Conservation (phyloP, 495 filamentous ascomycete genomes). For the Penicillium desertorum region DNA sequence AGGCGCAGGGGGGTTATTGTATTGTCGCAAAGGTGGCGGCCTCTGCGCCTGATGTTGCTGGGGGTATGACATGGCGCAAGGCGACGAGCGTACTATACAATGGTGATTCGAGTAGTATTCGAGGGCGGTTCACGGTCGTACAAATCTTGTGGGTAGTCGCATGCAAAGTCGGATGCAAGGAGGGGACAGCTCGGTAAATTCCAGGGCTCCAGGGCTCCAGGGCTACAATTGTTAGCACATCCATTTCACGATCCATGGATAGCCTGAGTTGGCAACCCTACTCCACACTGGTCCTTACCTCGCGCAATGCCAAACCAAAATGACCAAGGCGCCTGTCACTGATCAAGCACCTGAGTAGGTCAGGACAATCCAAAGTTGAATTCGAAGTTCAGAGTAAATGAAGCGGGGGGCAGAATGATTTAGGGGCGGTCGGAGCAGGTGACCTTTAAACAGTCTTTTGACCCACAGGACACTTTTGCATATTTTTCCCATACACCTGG, state of each 20-base stretch:
- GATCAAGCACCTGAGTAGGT: not conserved
- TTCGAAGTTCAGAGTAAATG: slow-evolving; percentile 3
- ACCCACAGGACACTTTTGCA: slow-evolving; percentile 1
- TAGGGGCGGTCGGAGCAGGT: slow-evolving; percentile 15
- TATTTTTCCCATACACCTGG: no score
- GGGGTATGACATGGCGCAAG: slow-evolving; percentile 37
- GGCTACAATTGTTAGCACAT: slow-evolving; percentile 4
- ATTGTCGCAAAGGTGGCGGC: slow-evolving; percentile 53
- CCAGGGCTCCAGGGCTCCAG: not conserved
- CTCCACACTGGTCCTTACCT: not conserved
- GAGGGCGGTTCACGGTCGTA: slow-evolving; percentile 4
- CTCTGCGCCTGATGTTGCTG: slow-evolving; percentile 34
- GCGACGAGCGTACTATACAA: slow-evolving; percentile 3
- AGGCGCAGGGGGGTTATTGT: slow-evolving; percentile 40
- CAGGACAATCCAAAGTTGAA: not conserved
- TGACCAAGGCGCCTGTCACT: not conserved
- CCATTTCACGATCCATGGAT: not conserved
- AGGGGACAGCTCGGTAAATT: not conserved
- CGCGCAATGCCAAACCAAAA: not conserved
- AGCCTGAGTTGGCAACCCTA: not conserved
- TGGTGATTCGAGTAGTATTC: not conserved
- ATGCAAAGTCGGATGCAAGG: slow-evolving; percentile 33
- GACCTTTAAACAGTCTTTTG: slow-evolving; percentile 4
- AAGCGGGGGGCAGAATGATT: slow-evolving; percentile 9
- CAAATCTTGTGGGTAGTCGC: slow-evolving; percentile 9